A percentile compares a stretch with the other conserved stretches of the same genome.
Conservation (phyloP, 371 early-diverging fungal species). For the Syncephalis plumigaleata region DNA sequence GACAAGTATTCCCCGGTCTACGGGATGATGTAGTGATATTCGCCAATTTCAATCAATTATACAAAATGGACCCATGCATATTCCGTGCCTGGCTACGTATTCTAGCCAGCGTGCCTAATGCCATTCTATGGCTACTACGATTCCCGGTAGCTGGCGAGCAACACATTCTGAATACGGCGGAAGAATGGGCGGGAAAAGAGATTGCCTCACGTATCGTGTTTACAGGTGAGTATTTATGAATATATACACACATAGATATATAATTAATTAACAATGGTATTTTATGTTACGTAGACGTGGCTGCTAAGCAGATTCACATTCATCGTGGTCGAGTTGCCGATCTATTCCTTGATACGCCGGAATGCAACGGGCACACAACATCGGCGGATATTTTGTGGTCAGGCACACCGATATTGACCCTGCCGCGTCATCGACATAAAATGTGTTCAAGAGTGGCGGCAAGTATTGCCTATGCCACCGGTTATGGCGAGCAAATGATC, state of each 20-base stretch:
- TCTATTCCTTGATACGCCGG: conserved; percentile 80
- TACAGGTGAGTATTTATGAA: conserved; percentile 16
- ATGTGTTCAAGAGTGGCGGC: conserved; percentile 86
- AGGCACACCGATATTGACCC: conserved; percentile 83
- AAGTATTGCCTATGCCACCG: conserved; percentile 71
- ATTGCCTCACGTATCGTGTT: conserved; percentile 75
- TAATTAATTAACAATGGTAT: conserved; percentile 1
- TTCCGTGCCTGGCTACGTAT: conserved; percentile 76
- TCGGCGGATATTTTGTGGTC: conserved; percentile 89
- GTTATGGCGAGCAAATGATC: conserved; percentile 68
- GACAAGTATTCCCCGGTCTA: conserved; percentile 66
- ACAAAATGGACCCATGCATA: conserved; percentile 72
- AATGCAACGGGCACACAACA: conserved; percentile 91
- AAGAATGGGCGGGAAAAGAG: conserved; percentile 54
- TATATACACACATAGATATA: too few relatives aligned
- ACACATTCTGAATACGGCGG: conserved; percentile 50
- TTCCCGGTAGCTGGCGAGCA: conserved; percentile 81
- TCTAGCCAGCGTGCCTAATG: conserved; percentile 57
- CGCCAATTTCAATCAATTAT: conserved; percentile 90
- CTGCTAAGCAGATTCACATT: conserved; percentile 82
- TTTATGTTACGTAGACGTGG: conserved; percentile 45
- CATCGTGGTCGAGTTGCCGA: conserved; percentile 87
- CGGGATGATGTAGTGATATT: conserved; percentile 70
- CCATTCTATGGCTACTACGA: conserved; percentile 75
- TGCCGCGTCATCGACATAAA: conserved; percentile 76